Conservation (phyloP, 2,329 filamentous ascomycete species). For the Nemania diffusa region DNA sequence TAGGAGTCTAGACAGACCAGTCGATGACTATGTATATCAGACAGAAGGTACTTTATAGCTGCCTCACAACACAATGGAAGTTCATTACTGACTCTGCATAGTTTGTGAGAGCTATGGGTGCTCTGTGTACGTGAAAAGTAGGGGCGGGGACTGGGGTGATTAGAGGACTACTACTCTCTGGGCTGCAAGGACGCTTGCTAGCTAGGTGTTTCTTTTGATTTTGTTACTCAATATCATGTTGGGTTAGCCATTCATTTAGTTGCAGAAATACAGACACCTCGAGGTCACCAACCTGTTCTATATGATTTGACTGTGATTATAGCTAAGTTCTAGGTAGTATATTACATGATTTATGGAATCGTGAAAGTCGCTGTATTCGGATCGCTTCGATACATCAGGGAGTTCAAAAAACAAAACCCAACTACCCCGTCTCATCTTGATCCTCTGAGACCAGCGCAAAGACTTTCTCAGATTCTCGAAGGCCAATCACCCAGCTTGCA, state of each 20-base stretch:
- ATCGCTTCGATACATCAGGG: too few relatives aligned
- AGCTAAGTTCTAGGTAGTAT: too few relatives aligned
- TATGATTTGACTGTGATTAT: background rate
- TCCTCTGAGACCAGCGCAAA: background rate
- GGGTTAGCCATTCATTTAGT: background rate
- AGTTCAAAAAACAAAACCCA: too few relatives aligned
- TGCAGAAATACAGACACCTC: background rate
- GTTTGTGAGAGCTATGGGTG: too few relatives aligned
- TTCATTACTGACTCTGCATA: background rate
- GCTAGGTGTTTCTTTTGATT: background rate
- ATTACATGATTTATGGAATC: too few relatives aligned
- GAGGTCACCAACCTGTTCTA: background rate
- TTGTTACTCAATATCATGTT: background rate
- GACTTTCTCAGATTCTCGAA: too few relatives aligned
- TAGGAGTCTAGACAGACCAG: too few relatives aligned
- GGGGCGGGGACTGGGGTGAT: background rate
- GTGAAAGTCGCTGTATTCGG: too few relatives aligned
- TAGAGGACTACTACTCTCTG: background rate
- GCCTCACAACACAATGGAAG: background rate
- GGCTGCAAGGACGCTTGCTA: slow-evolving; percentile 5
- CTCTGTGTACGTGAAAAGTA: background rate
- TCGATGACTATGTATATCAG: background rate
- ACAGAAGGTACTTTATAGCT: too few relatives aligned
- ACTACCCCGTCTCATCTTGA: too few relatives aligned
- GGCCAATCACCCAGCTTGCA: too few relatives aligned